Conservation (phyloP, 768 basidiomycete genomes). For the Rhodosporidiobolus odoratus region DNA sequence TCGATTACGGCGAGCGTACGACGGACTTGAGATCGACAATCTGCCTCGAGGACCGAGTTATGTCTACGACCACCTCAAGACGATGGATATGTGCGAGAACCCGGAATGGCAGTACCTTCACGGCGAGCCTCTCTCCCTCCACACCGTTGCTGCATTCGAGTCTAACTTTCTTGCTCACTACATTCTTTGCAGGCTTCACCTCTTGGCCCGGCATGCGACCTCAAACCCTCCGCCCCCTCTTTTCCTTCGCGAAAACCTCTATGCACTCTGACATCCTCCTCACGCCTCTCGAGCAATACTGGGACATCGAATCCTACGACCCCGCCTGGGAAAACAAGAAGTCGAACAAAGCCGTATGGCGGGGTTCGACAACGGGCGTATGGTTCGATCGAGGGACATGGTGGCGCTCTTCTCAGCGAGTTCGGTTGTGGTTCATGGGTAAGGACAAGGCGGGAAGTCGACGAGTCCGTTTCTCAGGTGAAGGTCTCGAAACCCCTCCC, state of each 20-base stretch:
- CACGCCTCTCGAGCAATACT: constrained; percentile 92
- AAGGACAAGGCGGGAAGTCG: constrained; percentile 32
- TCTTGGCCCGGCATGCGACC: constrained; percentile 42
- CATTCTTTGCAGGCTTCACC: constrained; percentile 41
- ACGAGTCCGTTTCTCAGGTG: constrained; percentile 34
- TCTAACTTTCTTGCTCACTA: neutral
- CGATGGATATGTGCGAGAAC: constrained; percentile 47
- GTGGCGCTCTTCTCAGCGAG: constrained; percentile 55
- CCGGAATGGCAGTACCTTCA: constrained; percentile 46
- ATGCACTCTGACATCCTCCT: constrained; percentile 88
- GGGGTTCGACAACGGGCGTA: constrained; percentile 93
- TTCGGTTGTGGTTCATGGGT: constrained; percentile 50
- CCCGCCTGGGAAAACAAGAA: constrained; percentile 86
- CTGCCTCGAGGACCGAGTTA: constrained; percentile 40
- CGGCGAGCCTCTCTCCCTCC: constrained; percentile 6
- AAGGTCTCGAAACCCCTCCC: constrained; percentile 23
- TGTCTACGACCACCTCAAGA: constrained; percentile 42
- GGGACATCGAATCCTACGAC: constrained; percentile 72
- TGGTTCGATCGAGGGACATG: constrained; percentile 48
- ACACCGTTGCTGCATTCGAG: neutral
- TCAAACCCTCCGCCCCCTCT: constrained; percentile 51
- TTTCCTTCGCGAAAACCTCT: constrained; percentile 78
- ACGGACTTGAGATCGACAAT: constrained; percentile 41
- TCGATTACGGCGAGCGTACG: constrained; percentile 34
- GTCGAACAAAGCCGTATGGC: constrained; percentile 75